Evolutionary conservation across 139 green algal species (phyloP).

Genomic region (Penium margaritaceum): DNA sequence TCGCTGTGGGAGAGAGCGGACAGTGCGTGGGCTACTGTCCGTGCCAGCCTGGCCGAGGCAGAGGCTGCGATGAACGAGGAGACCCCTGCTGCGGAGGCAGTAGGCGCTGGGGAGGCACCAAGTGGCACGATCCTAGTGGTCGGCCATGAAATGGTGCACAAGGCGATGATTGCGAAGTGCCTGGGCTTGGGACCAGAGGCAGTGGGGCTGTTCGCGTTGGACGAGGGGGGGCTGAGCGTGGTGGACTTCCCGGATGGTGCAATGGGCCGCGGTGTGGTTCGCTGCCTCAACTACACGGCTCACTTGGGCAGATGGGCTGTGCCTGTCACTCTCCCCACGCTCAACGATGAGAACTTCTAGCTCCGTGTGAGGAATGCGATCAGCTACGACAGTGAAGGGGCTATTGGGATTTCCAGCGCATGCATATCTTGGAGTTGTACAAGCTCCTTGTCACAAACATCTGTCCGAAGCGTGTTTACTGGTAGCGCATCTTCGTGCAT

Average conservation of each 20-base stretch:
- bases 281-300: constrained; percentile 60
- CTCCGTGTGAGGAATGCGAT: no score
- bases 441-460: no score
- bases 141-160: constrained; percentile 40
- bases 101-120: background rate
- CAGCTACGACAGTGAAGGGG: no score
- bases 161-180: constrained; percentile 34
- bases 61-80: background rate
- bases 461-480: no score
- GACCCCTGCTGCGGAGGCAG: background rate
- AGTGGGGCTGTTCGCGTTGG: constrained; percentile 29
- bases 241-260: constrained; percentile 62
- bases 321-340: constrained; percentile 50
- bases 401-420: no score
- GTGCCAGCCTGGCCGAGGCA: constrained; percentile 1
- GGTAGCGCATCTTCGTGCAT: no score
- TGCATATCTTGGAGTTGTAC: no score
- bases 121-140: constrained; percentile 37
- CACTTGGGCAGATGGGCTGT: constrained; percentile 60
- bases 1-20: constrained; percentile 18
- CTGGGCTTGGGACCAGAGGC: constrained; percentile 5
- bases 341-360: constrained; percentile 40
- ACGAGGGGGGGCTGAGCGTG: constrained; percentile 58
- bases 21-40: constrained; percentile 17
- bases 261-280: constrained; percentile 18